Evolutionary conservation across 2,329 filamentous ascomycete genomes (phyloP), one percentile per base, ranked within the genome.

Genomic region (Trichophyton simii): DNA sequence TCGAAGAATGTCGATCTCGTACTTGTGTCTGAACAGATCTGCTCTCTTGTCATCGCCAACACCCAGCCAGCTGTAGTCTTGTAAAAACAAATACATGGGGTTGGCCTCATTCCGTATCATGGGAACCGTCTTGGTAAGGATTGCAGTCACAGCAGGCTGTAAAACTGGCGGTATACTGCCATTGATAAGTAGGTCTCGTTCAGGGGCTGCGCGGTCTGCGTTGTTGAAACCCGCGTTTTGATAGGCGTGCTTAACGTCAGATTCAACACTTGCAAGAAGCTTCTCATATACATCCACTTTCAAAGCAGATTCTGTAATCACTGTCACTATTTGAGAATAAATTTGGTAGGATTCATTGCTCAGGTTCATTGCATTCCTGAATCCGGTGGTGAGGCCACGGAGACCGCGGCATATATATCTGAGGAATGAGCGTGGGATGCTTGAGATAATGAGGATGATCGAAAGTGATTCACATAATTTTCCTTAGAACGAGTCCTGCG

Each of bases 361-460:
- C 41, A 75, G 68, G 13, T 75, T 64, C 60, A 76, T 72, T 58
- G 78, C 76, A 20, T 75, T 69, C 59, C 69, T 67, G 63, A 69
- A 72, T 58, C 72, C 73, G 1, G 77, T 78, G 77, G 65, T 79
- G 65, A 88, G 75, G 64, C 84, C 80, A 3, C 76, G 72, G 22
- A 91, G 77, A 34, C 85, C 82, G 46, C 84, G 84, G 71, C 84
- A 88, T 57, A 85, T 79, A 34, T 87, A 84, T 28, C 83, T 83
- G 22, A 95, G 78, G 65, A 92, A 87, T 20, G 84, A 83, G 11
- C 90, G 83, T 9, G 87, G 87, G 59, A 87, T 84, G 34, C 87
- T 91, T 68, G 85, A 87, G 34, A 95, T 80, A 20, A 94, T 71
- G 13, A 95, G 77, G 63, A 78, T 65, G 25, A 78, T 70, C 55